These are phyloP conservation scores for Diaporthe helianthi DNA, from an alignment of 2,329 filamentous ascomycete genomes.

Conservation along the genomic window DNA sequence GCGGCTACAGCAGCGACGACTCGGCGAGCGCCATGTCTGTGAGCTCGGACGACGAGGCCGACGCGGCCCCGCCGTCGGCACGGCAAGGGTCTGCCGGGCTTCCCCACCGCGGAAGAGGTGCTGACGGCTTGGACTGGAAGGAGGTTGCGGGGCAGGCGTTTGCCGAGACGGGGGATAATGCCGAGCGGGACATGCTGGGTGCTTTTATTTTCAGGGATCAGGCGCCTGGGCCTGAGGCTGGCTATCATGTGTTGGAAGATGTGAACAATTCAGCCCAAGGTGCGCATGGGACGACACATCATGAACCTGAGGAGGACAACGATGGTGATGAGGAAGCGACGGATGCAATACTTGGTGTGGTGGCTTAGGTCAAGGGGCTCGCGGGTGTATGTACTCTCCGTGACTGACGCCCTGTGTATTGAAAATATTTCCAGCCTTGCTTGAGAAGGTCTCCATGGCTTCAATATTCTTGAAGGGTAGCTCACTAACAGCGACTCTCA, in stretches of 20 bases:
- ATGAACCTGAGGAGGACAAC: neutral
- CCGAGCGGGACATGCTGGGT: slow-evolving; percentile 44
- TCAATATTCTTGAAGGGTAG: neutral
- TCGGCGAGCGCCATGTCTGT: slow-evolving; percentile 27
- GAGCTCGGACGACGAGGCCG: slow-evolving; percentile 38
- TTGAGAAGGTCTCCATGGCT: neutral
- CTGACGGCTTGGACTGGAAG: slow-evolving; percentile 11
- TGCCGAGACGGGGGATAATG: slow-evolving; percentile 42
- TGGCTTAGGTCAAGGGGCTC: neutral
- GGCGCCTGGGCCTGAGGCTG: slow-evolving; percentile 29
- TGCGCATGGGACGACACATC: too few species aligned
- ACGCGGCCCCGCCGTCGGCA: slow-evolving; percentile 23
- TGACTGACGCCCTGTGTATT: neutral
- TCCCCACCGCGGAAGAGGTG: neutral
- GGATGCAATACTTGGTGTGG: neutral
- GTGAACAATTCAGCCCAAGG: neutral
- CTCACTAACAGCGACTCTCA: neutral
- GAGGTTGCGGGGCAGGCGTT: slow-evolving; percentile 20
- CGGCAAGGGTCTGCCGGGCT: neutral
- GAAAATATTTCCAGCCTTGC: neutral
- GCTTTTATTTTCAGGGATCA: slow-evolving; percentile 43
- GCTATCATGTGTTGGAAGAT: neutral
- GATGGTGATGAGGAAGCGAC: neutral
- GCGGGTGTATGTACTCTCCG: neutral
- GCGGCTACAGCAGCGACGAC: neutral